These are phyloP conservation scores for Ophiostoma sp. DNA, from an alignment of 2,329 filamentous ascomycete species.

Conservation along the genomic window DNA sequence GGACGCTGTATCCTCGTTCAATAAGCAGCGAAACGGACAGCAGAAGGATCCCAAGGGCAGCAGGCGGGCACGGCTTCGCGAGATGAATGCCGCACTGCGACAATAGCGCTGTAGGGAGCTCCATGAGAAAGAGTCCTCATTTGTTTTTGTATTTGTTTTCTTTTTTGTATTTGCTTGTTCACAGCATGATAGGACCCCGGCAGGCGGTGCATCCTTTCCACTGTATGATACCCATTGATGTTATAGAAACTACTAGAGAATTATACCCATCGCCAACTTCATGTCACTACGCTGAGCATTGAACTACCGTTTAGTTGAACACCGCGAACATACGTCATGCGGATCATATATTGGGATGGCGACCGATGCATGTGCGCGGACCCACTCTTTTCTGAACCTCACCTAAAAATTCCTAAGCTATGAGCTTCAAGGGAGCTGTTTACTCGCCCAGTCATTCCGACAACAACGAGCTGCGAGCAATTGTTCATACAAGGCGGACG, in stretches of 20 bases:
- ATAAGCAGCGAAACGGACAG: not conserved
- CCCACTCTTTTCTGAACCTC: slow-evolving; percentile 18
- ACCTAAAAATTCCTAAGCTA: slow-evolving; percentile 10
- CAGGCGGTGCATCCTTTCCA: too few relatives aligned
- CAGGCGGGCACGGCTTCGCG: slow-evolving; percentile 22
- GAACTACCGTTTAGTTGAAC: not conserved
- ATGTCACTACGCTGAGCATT: too few relatives aligned
- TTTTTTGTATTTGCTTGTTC: too few relatives aligned
- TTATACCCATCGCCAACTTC: too few relatives aligned
- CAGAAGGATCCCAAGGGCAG: slow-evolving; percentile 21
- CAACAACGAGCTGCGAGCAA: not conserved
- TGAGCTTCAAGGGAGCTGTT: slow-evolving; percentile 4
- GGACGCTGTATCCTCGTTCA: slow-evolving; percentile 25
- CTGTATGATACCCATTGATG: too few relatives aligned
- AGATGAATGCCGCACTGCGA: slow-evolving; percentile 15
- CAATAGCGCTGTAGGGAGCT: not conserved
- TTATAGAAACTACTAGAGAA: too few relatives aligned
- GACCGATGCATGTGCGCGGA: not conserved
- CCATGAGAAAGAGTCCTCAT: too few relatives aligned
- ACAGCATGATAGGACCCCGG: too few relatives aligned
- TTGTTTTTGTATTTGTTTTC: not conserved
- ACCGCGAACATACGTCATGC: not conserved
- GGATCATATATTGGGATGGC: not conserved
- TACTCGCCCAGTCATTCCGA: not conserved
- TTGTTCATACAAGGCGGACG: too few relatives aligned